A percentile compares a stretch with the other conserved stretches of the same genome.
These are phyloP conservation scores for Pyricularia sp. DNA, from an alignment of 2,329 filamentous ascomycete genomes.

Conservation along the genomic window DNA sequence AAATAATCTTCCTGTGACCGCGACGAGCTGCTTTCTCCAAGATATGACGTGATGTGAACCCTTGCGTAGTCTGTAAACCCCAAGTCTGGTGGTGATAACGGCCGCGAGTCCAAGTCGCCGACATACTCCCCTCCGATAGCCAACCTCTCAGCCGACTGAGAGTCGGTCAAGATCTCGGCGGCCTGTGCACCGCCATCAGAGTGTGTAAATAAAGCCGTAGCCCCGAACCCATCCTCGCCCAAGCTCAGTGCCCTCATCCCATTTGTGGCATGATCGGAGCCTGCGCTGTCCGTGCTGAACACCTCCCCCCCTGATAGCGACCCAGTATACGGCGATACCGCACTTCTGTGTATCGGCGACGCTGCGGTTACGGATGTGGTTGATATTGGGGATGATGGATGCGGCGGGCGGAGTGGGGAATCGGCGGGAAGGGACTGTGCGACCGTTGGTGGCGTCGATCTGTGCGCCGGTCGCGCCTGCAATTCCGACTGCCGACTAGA, in stretches of 20 bases:
- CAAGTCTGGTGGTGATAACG: background rate
- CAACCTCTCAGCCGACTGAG: slow-evolving; percentile 1
- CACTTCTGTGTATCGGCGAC: background rate
- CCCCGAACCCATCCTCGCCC: slow-evolving; percentile 1
- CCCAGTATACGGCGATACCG: background rate
- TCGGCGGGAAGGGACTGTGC: background rate
- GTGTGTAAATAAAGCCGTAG: slow-evolving; percentile 1
- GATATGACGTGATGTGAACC: background rate
- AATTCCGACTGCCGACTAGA: background rate
- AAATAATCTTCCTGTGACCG: background rate
- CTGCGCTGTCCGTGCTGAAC: background rate
- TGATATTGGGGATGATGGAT: background rate
- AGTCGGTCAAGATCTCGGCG: slow-evolving; percentile 5
- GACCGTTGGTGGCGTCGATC: background rate
- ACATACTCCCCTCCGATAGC: background rate
- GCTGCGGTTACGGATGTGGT: background rate
- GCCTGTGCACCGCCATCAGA: slow-evolving; percentile 5
- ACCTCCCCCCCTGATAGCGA: background rate
- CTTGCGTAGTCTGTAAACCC: background rate
- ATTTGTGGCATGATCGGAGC: background rate
- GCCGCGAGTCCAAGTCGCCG: background rate
- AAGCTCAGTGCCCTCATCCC: background rate
- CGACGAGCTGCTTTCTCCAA: background rate
- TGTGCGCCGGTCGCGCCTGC: background rate
- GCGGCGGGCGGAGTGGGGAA: background rate